Base-by-base conservation (phyloP, 1,284 basidiomycete species). In the Malassezia psittaci region DNA sequence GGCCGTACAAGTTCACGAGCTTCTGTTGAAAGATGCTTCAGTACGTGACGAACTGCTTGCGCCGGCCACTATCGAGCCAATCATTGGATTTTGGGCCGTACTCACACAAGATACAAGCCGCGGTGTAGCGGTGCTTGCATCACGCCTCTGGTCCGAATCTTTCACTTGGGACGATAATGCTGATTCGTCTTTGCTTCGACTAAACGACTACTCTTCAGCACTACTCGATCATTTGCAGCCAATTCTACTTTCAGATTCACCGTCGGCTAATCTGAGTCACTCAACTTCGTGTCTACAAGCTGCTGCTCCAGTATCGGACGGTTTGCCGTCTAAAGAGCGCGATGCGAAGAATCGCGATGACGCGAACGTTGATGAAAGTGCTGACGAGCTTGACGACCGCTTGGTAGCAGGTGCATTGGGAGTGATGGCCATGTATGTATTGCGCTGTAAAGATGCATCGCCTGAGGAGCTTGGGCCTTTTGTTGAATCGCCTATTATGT, bases 1-100 rank as follows among this genome's bases (percentile, higher is more conserved):
- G 0, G 80, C 89, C 1, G 81, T 84, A 5, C 79, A 81, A 8
- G 76, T 90, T 0, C 89, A 94, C 63, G 68, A 79, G 0, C 79
- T 83, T 5, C 77, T 96, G 5, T 79, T 90, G 7, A 57, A 57
- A 11, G 33, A 43, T 15, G 29, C 38, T 2, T 84, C 4, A 0
- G 71, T 77, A 1, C 76, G 81, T 15, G 81, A 82, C 42, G 76
- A 87, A 4, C 69, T 86, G 12, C 80, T 81, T 54, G 82, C 82
- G 57, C 74, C 87, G 0, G 77, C 76, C 47, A 85, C 87, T 29
- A 77, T 80, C 51, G 84, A 88, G 63, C 74, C 80, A 37, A 79
- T 90, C 33, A 75, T 91, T 0, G 90, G 88, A 0, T 82, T 86
- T 7, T 93, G 88, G 88, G 82, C 79, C 55, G 80, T 88, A 62